phyloP scores from a whole-genome alignment of 1,284 basidiomycete species.

The Sanguinoderma infundibulare region DNA sequence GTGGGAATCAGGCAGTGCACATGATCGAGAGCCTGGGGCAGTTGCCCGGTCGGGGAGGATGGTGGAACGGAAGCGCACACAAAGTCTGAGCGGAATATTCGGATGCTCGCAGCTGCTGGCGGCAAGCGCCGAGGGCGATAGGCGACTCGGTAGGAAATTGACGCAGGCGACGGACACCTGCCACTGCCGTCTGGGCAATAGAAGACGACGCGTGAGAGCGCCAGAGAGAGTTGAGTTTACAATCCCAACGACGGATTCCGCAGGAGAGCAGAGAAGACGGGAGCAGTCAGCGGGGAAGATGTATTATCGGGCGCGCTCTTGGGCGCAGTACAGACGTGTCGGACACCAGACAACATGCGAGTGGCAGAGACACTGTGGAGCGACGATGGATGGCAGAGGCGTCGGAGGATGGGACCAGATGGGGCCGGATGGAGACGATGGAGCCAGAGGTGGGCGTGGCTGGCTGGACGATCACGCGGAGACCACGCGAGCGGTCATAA shows the following conservation, averaged over 20 bases:
- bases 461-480: constrained; percentile 21
- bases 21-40: neutral
- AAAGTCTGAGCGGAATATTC: constrained; percentile 14
- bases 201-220: constrained; percentile 18
- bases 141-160: too few species aligned
- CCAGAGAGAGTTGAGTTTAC: constrained; percentile 9
- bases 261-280: constrained; percentile 17
- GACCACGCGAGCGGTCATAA: constrained; percentile 19
- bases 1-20: constrained; percentile 11
- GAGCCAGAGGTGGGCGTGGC: neutral
- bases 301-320: constrained; percentile 2
- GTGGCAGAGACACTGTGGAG: too few species aligned
- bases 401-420: too few species aligned
- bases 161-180: too few species aligned
- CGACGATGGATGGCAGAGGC: too few species aligned
- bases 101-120: too few species aligned
- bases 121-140: too few species aligned
- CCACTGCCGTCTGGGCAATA: constrained; percentile 26
- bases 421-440: neutral
- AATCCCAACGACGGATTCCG: constrained; percentile 11
- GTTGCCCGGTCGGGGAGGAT: constrained; percentile 1
- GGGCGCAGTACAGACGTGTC: too few species aligned
- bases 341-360: too few species aligned
- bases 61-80: constrained; percentile 13
- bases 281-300: constrained; percentile 25